These are phyloP conservation scores for Aeminium ludgeri DNA, from an alignment of 495 filamentous ascomycete genomes.

Conservation along the genomic window DNA sequence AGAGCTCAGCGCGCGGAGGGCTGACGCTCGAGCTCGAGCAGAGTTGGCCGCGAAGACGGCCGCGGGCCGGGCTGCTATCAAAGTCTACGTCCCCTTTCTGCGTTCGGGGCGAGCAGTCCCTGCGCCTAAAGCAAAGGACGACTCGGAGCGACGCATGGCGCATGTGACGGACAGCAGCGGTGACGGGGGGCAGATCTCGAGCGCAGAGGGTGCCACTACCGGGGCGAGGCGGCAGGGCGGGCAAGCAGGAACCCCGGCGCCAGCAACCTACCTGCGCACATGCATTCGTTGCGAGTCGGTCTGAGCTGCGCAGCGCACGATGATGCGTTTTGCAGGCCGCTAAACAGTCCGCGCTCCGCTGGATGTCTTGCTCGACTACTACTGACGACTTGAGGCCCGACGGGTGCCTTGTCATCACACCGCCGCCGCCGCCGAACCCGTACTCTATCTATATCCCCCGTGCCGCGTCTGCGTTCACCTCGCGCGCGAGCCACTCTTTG, in stretches of 20 bases:
- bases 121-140: no score
- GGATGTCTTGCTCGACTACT: not conserved
- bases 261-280: not conserved
- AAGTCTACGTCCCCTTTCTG: conserved; percentile 2
- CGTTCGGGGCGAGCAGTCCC: no score
- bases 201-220: no score
- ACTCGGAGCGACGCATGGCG: not conserved
- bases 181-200: not conserved
- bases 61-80: conserved; percentile 5
- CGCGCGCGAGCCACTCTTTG: conserved; percentile 7
- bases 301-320: conserved; percentile 6
- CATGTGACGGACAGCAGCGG: conserved; percentile 5
- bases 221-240: no score
- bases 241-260: no score
- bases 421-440: conserved; percentile 5
- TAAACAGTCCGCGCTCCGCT: conserved; percentile 1
- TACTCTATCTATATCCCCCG: no score
- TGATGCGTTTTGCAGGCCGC: conserved; percentile 12
- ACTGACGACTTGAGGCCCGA: conserved; percentile 2
- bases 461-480: not conserved
- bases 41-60: conserved; percentile 2
- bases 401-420: conserved; percentile 9
- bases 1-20: not conserved
- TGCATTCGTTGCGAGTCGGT: conserved; percentile 4
- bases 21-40: conserved; percentile 8